These are phyloP conservation scores for Chaetoceros tenuissimus DNA, from an alignment of 108 stramenopile species.

Conservation along the genomic window DNA sequence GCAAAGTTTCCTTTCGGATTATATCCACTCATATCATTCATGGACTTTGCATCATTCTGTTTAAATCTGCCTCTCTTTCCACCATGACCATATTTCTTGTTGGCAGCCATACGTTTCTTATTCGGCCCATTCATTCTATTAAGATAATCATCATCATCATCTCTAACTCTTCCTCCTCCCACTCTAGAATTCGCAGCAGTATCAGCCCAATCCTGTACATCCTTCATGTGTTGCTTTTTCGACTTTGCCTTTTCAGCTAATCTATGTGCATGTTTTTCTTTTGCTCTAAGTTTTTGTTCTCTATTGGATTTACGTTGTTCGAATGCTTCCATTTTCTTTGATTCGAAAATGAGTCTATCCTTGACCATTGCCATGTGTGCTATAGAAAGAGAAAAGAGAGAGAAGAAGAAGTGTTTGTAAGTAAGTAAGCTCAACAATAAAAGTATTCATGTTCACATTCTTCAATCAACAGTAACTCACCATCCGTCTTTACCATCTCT, in stretches of 20 bases:
- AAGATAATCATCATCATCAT: constrained; percentile 41
- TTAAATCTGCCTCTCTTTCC: constrained; percentile 83
- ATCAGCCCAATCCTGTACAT: constrained; percentile 86
- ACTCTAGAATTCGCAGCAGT: constrained; percentile 43
- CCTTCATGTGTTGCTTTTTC: constrained; percentile 77
- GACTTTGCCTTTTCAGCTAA: constrained; percentile 83
- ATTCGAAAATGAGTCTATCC: constrained; percentile 95
- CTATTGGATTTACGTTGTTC: constrained; percentile 79
- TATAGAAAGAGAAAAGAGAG: constrained; percentile 15
- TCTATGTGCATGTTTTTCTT: constrained; percentile 73
- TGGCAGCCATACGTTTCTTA: constrained; percentile 49
- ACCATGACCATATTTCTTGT: constrained; percentile 75
- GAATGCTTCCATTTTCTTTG: constrained; percentile 97
- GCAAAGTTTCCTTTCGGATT: constrained; percentile 77
- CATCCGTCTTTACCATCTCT: constrained; percentile 99
- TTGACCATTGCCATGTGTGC: constrained; percentile 94
- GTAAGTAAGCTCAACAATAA: not conserved
- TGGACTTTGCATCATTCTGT: constrained; percentile 63
- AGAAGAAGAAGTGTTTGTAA: not conserved
- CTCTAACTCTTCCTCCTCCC: constrained; percentile 39
- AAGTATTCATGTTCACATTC: not conserved
- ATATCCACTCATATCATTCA: constrained; percentile 76
- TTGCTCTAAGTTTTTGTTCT: constrained; percentile 65
- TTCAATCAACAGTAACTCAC: constrained; percentile 41
- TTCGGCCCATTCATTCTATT: constrained; percentile 24